Conservation (phyloP, 169 alveolate genomes). For the Plasmodium malariae region DNA sequence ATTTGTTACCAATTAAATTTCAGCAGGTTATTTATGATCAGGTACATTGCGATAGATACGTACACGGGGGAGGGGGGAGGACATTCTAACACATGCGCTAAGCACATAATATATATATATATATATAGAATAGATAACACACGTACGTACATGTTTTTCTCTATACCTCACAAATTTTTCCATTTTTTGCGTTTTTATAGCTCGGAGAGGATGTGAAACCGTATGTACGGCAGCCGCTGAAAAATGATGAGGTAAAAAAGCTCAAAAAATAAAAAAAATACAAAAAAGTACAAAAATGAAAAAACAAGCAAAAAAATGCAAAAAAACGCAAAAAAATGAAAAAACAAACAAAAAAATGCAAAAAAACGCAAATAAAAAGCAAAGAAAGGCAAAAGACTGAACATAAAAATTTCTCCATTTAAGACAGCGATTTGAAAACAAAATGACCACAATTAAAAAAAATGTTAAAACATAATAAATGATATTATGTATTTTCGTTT, state of each 20-base stretch:
- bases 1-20: constrained; percentile 57
- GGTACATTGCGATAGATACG: constrained; percentile 5
- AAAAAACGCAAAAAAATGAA: no score
- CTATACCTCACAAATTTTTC: background rate
- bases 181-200: constrained; percentile 28
- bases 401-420: no score
- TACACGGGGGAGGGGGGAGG: no score
- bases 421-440: no score
- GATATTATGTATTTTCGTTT: no score
- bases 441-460: no score
- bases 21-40: constrained; percentile 44
- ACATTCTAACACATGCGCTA: no score
- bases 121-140: background rate
- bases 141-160: background rate
- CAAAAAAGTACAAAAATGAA: background rate
- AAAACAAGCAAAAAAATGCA: background rate
- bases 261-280: constrained; percentile 2
- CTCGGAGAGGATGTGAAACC: constrained; percentile 44
- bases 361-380: no score
- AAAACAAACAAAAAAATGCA: no score
- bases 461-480: no score
- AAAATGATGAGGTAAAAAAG: constrained; percentile 33
- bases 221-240: constrained; percentile 36
- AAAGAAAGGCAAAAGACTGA: no score
- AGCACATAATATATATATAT: background rate